Evolutionary conservation across 805 yeast species (phyloP).

Genomic region (Starmerella apis): DNA sequence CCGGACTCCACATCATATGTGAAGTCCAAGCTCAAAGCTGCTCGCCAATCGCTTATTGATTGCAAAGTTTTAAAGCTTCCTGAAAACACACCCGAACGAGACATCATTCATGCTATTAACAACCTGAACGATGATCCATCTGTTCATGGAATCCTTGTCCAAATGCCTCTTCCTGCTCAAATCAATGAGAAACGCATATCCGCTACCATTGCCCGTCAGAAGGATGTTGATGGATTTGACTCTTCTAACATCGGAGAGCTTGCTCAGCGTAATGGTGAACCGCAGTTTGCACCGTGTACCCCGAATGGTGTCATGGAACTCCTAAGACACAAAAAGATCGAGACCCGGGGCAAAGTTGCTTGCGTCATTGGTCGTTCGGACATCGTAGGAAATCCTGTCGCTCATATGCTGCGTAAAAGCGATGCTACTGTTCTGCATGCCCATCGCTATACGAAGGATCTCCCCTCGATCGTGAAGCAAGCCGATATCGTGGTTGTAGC

Average conservation of each 20-base stretch:
- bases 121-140: conserved; percentile 58
- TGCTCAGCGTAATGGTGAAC: conserved; percentile 74
- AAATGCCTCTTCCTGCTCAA: conserved; percentile 77
- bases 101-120: conserved; percentile 46
- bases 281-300: conserved; percentile 84
- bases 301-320: conserved; percentile 86
- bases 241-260: conserved; percentile 83
- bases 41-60: conserved; percentile 64
- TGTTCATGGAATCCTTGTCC: conserved; percentile 82
- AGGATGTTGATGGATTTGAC: conserved; percentile 94
- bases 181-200: conserved; percentile 72
- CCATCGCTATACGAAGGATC: conserved; percentile 62
- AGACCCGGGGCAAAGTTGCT: conserved; percentile 64
- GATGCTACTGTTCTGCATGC: conserved; percentile 81
- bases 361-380: conserved; percentile 95
- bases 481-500: conserved; percentile 95
- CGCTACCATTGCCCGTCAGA: conserved; percentile 63
- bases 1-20: conserved; percentile 92
- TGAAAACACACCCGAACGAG: conserved; percentile 51
- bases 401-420: conserved; percentile 64
- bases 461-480: conserved; percentile 45
- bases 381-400: conserved; percentile 90
- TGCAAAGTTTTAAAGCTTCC: conserved; percentile 57
- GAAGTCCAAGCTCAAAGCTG: conserved; percentile 81
- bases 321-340: conserved; percentile 54